phyloP scores from a whole-genome alignment of 768 basidiomycete species.

The Lactifluus subvellereus region DNA sequence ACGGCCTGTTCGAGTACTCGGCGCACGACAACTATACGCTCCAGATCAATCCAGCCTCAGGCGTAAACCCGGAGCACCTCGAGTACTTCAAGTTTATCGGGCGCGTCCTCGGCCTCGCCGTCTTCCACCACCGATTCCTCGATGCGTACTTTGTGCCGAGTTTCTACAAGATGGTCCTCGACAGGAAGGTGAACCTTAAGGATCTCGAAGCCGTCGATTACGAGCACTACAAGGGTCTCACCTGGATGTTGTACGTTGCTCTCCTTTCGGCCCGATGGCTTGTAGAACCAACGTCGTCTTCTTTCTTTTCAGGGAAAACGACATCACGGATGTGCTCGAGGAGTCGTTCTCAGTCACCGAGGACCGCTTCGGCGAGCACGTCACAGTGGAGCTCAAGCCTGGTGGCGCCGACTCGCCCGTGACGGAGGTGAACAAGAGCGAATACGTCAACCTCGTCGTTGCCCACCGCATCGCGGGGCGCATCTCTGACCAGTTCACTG shows the following conservation, averaged over 20 bases:
- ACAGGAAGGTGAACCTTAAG: conserved; percentile 50
- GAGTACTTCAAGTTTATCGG: conserved; percentile 83
- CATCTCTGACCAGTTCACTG: conserved; percentile 76
- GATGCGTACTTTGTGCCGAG: conserved; percentile 77
- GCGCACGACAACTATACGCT: conserved; percentile 76
- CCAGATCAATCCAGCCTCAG: conserved; percentile 72
- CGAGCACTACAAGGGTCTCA: conserved; percentile 60
- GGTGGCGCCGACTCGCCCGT: conserved; percentile 56
- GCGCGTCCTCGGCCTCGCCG: conserved; percentile 63
- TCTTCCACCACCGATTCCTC: conserved; percentile 73
- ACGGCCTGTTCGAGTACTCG: conserved; percentile 79
- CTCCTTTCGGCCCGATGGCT: neutral
- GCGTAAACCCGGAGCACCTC: conserved; percentile 69
- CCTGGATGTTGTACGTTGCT: conserved; percentile 65
- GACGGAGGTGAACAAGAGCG: conserved; percentile 71
- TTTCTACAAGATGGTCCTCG: conserved; percentile 74
- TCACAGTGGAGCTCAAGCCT: conserved; percentile 60
- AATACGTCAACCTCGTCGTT: conserved; percentile 72
- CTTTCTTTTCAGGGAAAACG: conserved; percentile 48
- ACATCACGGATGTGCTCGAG: conserved; percentile 68
- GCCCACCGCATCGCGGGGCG: conserved; percentile 78
- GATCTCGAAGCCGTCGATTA: conserved; percentile 70
- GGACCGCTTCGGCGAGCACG: conserved; percentile 68
- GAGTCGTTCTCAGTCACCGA: conserved; percentile 69
- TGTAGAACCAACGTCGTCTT: conserved; percentile 3